Base-by-base conservation (phyloP, 805 yeast species). In the Saturnispora halmiae region DNA sequence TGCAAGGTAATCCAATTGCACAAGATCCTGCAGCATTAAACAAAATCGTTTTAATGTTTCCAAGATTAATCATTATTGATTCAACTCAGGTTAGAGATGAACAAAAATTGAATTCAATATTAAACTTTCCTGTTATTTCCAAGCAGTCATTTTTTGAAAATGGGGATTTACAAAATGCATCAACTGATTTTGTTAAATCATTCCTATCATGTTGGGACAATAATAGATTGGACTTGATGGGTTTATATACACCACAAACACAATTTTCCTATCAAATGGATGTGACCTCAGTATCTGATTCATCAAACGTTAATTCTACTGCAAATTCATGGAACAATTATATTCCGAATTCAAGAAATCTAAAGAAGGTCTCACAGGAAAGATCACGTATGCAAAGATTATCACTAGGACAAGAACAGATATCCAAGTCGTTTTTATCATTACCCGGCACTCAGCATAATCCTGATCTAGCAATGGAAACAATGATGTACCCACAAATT, bases 251-350 rank as follows among this genome's bases (percentile, higher is more conserved):
- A 39, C 73, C 74, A 36, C 82, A 80, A 52, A 85, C 96, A 0
- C 84, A 82, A 55, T 90, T 92, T 52, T 87, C 96, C 0, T 56
- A 82, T 41, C 81, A 83, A 45, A 76, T 80, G 18, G 94, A 86
- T 60, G 66, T 84, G 1, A 64, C 78, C 0, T 80, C 81, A 34
- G 49, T 60, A 19, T 51, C 55, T 0, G 60, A 56, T 25, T 43
- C 38, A 30, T 46, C 38, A 42, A 57, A 40, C 55, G 44, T 35
- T 14, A 42, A 47, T 6, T 28, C 47, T 2, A 29, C 50, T 3
- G n/a, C 41, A 3, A 46, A 53, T 33, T 55, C 63, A 55, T 82
- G 83, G 68, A 79, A 82, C 14, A 70, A 74, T 51, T 88, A 87
- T 58, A 61, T 82, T 7, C 71, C 82, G 3, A 65, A 74, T 34